phyloP scores from a whole-genome alignment of 371 early-diverging fungal genomes.

The Nematocida ausubeli region DNA sequence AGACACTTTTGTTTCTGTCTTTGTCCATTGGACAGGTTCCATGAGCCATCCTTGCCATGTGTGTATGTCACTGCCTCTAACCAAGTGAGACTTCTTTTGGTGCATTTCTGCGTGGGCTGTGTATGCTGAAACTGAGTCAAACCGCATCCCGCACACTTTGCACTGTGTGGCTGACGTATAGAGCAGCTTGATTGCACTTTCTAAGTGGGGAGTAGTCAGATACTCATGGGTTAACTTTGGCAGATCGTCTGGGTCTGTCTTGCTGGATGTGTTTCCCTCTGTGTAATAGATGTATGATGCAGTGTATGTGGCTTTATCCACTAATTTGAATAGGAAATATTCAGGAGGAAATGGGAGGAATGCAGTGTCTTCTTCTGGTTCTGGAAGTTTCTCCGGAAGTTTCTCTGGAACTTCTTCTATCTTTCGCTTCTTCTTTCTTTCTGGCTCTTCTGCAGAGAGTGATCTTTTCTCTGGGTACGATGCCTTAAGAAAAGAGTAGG shows the following conservation, averaged over 20 bases:
- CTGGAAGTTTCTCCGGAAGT: neutral
- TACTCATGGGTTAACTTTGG: conserved; percentile 29
- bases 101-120: conserved; percentile 32
- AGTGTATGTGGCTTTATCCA: conserved; percentile 15
- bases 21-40: neutral
- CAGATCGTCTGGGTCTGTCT: neutral
- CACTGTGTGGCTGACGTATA: conserved; percentile 39
- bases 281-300: conserved; percentile 35
- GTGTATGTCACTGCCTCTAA: neutral
- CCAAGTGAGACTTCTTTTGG: conserved; percentile 37
- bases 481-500: conserved; percentile 7
- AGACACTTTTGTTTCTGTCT: conserved; percentile 6
- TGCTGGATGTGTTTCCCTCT: neutral
- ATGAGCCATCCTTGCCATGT: conserved; percentile 35
- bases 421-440: neutral
- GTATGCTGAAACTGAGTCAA: conserved; percentile 9
- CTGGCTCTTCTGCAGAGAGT: neutral
- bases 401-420: neutral
- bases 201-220: conserved; percentile 5
- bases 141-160: conserved; percentile 54
- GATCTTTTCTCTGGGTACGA: neutral
- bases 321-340: conserved; percentile 38
- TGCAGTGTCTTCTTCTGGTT: neutral
- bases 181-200: conserved; percentile 14
- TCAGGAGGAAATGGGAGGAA: conserved; percentile 47